phyloP scores from a whole-genome alignment of 345 rosid species.

The Hirschfeldia incana region DNA sequence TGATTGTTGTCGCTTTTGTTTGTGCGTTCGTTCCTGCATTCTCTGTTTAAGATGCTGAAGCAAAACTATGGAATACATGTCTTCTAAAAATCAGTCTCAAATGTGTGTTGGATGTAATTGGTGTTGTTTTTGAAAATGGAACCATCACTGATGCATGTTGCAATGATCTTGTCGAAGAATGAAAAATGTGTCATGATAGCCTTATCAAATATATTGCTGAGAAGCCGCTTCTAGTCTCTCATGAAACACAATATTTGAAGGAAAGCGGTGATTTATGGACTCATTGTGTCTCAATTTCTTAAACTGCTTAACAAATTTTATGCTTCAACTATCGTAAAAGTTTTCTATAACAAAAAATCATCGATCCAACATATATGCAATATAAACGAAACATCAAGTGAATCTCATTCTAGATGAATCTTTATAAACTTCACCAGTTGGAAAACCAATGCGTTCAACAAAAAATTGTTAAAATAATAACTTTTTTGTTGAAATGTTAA shows the following conservation, averaged over 20 bases:
- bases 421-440: background rate
- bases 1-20: background rate
- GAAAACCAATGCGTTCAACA: background rate
- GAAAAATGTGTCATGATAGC: background rate
- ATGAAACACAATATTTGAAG: background rate
- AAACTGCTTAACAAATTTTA: background rate
- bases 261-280: background rate
- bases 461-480: background rate
- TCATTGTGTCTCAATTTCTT: background rate
- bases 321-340: background rate
- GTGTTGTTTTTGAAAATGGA: background rate
- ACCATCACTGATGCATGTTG: background rate
- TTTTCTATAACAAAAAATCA: too few relatives aligned
- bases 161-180: background rate
- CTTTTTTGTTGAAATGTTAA: background rate
- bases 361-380: background rate
- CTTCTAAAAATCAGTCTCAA: background rate
- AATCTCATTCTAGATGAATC: background rate
- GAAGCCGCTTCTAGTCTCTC: background rate
- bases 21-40: background rate
- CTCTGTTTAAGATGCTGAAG: background rate
- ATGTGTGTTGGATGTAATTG: background rate
- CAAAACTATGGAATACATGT: background rate
- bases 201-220: background rate
- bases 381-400: background rate